phyloP scores from a whole-genome alignment of 805 yeast species.

The Wickerhamiella azymoides region DNA sequence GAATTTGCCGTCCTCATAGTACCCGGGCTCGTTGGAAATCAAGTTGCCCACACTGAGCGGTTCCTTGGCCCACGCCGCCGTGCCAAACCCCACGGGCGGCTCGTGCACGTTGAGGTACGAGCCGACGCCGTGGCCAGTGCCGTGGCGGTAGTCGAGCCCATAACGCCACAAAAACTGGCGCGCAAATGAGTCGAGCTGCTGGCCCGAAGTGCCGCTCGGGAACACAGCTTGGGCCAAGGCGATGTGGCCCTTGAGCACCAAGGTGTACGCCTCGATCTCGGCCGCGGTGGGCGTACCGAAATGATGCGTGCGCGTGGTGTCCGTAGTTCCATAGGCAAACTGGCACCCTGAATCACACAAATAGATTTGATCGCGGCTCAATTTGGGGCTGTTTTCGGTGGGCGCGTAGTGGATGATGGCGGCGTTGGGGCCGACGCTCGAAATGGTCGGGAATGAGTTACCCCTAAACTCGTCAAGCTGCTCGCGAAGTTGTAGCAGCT shows the following conservation, averaged over 20 bases:
- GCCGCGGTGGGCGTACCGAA: slow-evolving; percentile 44
- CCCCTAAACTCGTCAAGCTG: slow-evolving; percentile 34
- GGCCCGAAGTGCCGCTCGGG: slow-evolving; percentile 64
- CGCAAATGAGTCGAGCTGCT: slow-evolving; percentile 65
- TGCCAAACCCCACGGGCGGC: slow-evolving; percentile 75
- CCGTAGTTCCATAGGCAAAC: slow-evolving; percentile 88
- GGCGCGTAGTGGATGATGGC: slow-evolving; percentile 70
- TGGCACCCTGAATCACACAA: slow-evolving; percentile 88
- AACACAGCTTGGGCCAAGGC: slow-evolving; percentile 70
- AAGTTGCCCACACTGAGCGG: slow-evolving; percentile 55
- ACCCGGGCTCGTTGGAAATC: slow-evolving; percentile 89
- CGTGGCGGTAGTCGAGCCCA: slow-evolving; percentile 83
- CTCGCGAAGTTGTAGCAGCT: slow-evolving; percentile 34
- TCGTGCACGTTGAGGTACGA: slow-evolving; percentile 85
- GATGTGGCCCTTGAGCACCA: slow-evolving; percentile 83
- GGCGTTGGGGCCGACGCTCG: slow-evolving; percentile 64
- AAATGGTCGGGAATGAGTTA: slow-evolving; percentile 57
- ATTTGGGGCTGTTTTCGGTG: slow-evolving; percentile 37
- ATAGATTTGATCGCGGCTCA: slow-evolving; percentile 56
- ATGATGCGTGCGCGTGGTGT: slow-evolving; percentile 79
- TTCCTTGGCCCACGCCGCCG: slow-evolving; percentile 30
- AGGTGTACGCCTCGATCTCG: slow-evolving; percentile 55
- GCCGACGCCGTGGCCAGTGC: slow-evolving; percentile 98
- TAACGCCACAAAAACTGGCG: slow-evolving; percentile 68
- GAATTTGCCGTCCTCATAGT: slow-evolving; percentile 73